Base-by-base conservation (phyloP, 2,329 filamentous ascomycete species). In the Apiospora sp. region DNA sequence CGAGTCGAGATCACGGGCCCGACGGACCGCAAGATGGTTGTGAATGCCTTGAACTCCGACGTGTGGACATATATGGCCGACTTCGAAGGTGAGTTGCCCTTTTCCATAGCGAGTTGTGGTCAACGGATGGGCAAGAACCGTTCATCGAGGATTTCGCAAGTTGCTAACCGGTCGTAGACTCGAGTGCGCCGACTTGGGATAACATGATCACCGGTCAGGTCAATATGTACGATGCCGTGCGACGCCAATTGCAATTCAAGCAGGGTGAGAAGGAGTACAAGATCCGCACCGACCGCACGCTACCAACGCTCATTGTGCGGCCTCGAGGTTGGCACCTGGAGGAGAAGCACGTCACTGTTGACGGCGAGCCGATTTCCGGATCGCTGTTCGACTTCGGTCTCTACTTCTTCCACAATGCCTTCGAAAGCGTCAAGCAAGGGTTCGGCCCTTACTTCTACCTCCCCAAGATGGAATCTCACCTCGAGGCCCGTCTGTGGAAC, bases 41-140 rank as follows among this genome's bases (percentile, higher is more conserved):
- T 98, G 75, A 99, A 99, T 83, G 96, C 96, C 13, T 82, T 98
- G 82, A 99, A 98, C 84, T 92, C 96, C 67, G 90, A 98, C 80
- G 96, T 98, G 34, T 98, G 94, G 93, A 98, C 96, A 72, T 99
- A 98, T 81, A 99, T 99, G 96, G 96, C 96, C 68, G 96, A 99
- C 84, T 97, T 99, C 77, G 96, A 99, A 86, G 96, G 95, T 96
- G 83, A 79, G 89, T 51, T 16, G 37, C 49, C 71, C 24, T 72
- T 22, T 41, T 1, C 37, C 54, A 13, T 10, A 2, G 14, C 6
- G 41, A 71, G 16, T 67, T 41, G 27, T 71, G 43, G 43, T 19
- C 43, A 16, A 30, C 10, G 4, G 67, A 16, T 27, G n/a, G 10
- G 13, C 10, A 24, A 46, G 41, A 49, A 46, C 4, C 48, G 61